Evolutionary conservation across 495 filamentous ascomycete genomes (phyloP), one percentile per base, ranked within the genome.

Genomic region (Neurospora discreta): DNA sequence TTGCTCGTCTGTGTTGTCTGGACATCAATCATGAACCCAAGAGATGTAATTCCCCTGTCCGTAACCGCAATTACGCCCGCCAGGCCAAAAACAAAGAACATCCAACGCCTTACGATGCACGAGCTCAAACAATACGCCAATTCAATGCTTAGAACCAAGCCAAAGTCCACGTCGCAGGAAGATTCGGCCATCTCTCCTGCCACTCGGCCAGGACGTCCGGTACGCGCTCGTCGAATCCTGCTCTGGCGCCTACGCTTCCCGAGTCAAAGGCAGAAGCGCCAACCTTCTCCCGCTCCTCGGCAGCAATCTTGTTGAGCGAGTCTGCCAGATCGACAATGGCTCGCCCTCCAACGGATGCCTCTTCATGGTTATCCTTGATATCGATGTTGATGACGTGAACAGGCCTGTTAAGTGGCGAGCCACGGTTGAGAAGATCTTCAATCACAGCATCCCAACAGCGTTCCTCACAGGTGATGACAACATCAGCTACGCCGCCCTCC

Each of bases 381-480:
- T 98, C 95, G 68, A 99, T 90, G 77, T 98, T 98, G 83, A 99
- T 93, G 71, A 99, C 91, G 78, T 99, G 95, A 11, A 99, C 94
- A 0, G 95, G 93, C 11, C 92, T 85, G 81, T 98, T 98, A 33
- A 98, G 84, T 7, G 89, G 87, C 0, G 90, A 88, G 13, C 94
- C 94, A 73, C 96, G 88, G 73, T 89, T 92, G 52, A 94, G 87
- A 68, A 99, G 84, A 78, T 99, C 94, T 74, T 99, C 96, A 8
- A 99, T 87, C 58, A 99, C 95, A 42, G 96, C 95, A 82, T 99
- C 96, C 93, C 95, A 99, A 80, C 96, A 99, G 65, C 95, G 86
- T 80, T 99, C 96, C 79, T 99, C 96, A 78, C 96, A 99, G 16
- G 96, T 99, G 72, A 99, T 92, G 71, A 99, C 94, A 4, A 98